These are phyloP conservation scores for Prunus yedoensis DNA, from an alignment of 331 rosid species.

Conservation along the genomic window DNA sequence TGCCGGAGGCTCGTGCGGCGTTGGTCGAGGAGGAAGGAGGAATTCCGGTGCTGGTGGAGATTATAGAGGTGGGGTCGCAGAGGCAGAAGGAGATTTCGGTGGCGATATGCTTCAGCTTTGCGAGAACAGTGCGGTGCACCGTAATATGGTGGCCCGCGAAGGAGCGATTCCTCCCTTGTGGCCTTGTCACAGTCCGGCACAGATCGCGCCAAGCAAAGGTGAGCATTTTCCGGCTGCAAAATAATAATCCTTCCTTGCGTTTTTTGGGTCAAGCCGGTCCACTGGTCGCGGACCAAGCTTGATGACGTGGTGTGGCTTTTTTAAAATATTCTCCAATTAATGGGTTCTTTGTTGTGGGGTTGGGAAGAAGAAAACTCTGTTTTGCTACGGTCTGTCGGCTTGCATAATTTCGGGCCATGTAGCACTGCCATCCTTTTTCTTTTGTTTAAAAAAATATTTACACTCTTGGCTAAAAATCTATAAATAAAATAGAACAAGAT, in stretches of 20 bases:
- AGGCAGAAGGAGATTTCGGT: conserved; percentile 89
- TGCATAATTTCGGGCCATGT: background rate
- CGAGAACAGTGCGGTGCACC: conserved; percentile 58
- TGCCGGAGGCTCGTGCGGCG: conserved; percentile 64
- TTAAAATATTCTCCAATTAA: conserved; percentile 15
- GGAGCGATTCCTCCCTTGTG: conserved; percentile 90
- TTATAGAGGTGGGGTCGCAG: conserved; percentile 84
- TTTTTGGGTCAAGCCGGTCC: background rate
- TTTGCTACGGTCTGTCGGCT: conserved; percentile 45
- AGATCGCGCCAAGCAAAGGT: conserved; percentile 98
- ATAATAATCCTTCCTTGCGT: background rate
- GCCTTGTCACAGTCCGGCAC: conserved; percentile 92
- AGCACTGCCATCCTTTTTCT: background rate
- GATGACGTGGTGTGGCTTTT: conserved; percentile 40
- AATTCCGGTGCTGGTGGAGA: conserved; percentile 87
- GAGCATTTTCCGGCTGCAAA: conserved; percentile 15
- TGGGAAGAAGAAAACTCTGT: background rate
- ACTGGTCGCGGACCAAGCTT: conserved; percentile 17
- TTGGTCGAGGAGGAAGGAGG: conserved; percentile 91
- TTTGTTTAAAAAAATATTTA: background rate
- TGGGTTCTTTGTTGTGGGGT: conserved; percentile 8
- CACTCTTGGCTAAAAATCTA: background rate
- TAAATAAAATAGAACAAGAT: background rate
- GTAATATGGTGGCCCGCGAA: conserved; percentile 87
- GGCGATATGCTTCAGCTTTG: conserved; percentile 77